Percentiles rank a stretch among this genome's conserved stretches.
phyloP scores from a whole-genome alignment of 2,329 filamentous ascomycete species.

The Aspergillus brunneoviolaceus region DNA sequence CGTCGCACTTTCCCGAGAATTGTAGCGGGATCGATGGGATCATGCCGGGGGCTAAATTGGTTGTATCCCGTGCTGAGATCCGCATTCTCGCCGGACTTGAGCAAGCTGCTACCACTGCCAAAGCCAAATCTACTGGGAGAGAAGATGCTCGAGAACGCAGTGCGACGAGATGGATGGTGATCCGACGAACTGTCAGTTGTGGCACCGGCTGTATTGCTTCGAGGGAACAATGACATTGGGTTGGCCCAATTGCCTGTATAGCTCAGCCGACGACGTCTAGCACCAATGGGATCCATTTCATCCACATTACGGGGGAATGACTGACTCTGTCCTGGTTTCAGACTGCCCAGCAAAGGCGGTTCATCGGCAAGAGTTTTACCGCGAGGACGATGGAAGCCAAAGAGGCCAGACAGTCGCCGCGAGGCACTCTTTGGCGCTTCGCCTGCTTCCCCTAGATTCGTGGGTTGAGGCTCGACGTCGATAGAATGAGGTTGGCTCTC shows the following conservation, averaged over 20 bases:
- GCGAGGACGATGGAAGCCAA: constrained; percentile 59
- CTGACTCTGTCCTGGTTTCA: constrained; percentile 61
- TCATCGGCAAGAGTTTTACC: constrained; percentile 62
- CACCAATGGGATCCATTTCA: constrained; percentile 52
- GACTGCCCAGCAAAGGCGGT: constrained; percentile 56
- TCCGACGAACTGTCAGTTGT: constrained; percentile 45
- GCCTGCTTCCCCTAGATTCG: constrained; percentile 31
- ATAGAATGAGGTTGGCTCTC: constrained; percentile 37
- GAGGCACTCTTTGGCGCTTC: constrained; percentile 46
- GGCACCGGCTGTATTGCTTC: constrained; percentile 44
- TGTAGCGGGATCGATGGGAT: constrained; percentile 48
- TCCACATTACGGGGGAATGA: constrained; percentile 59
- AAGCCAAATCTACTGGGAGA: constrained; percentile 41
- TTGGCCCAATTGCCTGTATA: constrained; percentile 58
- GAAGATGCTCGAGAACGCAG: constrained; percentile 46
- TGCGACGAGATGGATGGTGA: constrained; percentile 39
- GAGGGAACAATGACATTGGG: constrained; percentile 49
- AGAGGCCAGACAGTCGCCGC: constrained; percentile 58
- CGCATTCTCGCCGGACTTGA: constrained; percentile 33
- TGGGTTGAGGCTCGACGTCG: constrained; percentile 37
- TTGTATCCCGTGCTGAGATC: constrained; percentile 44
- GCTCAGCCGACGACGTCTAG: constrained; percentile 55
- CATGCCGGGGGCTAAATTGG: constrained; percentile 48
- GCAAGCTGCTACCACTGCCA: constrained; percentile 28
- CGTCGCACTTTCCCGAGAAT: constrained; percentile 44